phyloP scores from a whole-genome alignment of 306 rosid species.

The Castanea mollissima region DNA sequence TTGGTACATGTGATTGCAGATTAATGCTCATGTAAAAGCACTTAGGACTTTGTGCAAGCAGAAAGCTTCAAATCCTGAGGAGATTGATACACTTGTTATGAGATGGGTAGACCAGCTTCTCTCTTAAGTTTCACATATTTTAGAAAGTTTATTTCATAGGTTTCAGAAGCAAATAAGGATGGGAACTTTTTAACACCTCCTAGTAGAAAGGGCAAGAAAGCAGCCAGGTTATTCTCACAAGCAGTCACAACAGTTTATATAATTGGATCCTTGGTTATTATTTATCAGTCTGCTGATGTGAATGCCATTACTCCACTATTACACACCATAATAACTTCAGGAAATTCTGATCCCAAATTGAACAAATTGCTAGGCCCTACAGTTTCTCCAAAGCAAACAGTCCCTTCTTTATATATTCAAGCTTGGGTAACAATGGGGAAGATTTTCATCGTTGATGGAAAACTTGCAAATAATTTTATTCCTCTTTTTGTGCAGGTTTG shows the following conservation, averaged over 20 bases:
- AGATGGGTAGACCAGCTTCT: constrained; percentile 63
- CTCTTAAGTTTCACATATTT: constrained; percentile 48
- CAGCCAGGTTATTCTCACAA: constrained; percentile 50
- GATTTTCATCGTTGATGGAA: constrained; percentile 90
- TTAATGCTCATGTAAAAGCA: constrained; percentile 88
- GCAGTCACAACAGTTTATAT: constrained; percentile 76
- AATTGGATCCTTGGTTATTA: constrained; percentile 71
- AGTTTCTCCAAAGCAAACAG: constrained; percentile 49
- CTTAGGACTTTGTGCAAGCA: constrained; percentile 77
- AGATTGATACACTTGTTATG: constrained; percentile 57
- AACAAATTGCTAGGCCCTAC: constrained; percentile 48
- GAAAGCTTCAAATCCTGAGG: constrained; percentile 51
- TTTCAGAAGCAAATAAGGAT: constrained; percentile 32
- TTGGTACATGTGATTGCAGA: constrained; percentile 45
- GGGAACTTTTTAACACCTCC: constrained; percentile 59
- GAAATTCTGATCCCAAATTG: constrained; percentile 60
- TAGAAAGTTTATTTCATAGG: constrained; percentile 59
- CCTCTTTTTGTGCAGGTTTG: constrained; percentile 86
- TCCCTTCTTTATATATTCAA: constrained; percentile 79
- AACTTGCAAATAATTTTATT: constrained; percentile 81
- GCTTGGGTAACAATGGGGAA: constrained; percentile 95
- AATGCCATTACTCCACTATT: constrained; percentile 53
- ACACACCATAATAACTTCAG: constrained; percentile 77
- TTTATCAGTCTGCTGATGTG: constrained; percentile 70
- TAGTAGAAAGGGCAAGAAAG: constrained; percentile 49